A percentile compares a stretch with the other conserved stretches of the same genome.
These are phyloP conservation scores for Fusarium marasasianum DNA, from an alignment of 2,329 filamentous ascomycete species.

Conservation along the genomic window DNA sequence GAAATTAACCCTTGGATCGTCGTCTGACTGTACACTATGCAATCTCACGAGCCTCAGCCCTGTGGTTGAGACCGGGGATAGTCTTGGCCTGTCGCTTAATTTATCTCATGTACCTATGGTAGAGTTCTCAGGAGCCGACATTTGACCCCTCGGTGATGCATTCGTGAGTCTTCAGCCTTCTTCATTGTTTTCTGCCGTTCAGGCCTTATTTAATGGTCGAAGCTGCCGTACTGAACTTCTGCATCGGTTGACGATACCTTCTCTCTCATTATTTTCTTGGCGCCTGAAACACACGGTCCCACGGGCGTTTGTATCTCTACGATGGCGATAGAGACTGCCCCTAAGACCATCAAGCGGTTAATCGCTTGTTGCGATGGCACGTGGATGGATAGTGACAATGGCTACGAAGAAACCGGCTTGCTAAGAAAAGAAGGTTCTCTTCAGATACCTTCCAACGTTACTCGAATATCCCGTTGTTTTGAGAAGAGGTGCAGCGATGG, in stretches of 20 bases:
- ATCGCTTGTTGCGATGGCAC: conserved; percentile 64
- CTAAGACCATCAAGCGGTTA: conserved; percentile 53
- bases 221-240: background rate
- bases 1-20: conserved; percentile 14
- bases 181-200: background rate
- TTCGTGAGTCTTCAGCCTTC: background rate
- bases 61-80: conserved; percentile 29
- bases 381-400: conserved; percentile 63
- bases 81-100: conserved; percentile 38
- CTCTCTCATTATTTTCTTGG: background rate
- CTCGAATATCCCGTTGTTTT: conserved; percentile 67
- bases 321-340: conserved; percentile 5
- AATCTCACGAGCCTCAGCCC: conserved; percentile 26
- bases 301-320: background rate
- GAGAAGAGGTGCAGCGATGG: conserved; percentile 61
- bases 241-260: background rate
- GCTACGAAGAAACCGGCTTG: conserved; percentile 53
- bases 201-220: background rate
- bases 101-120: conserved; percentile 8
- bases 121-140: conserved; percentile 8
- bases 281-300: background rate
- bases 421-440: conserved; percentile 51
- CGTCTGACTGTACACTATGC: background rate
- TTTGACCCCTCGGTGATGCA: conserved; percentile 5
- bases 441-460: conserved; percentile 68